Base-by-base conservation (phyloP, 352 stramenopile species). In the Pythium dissotocum region DNA sequence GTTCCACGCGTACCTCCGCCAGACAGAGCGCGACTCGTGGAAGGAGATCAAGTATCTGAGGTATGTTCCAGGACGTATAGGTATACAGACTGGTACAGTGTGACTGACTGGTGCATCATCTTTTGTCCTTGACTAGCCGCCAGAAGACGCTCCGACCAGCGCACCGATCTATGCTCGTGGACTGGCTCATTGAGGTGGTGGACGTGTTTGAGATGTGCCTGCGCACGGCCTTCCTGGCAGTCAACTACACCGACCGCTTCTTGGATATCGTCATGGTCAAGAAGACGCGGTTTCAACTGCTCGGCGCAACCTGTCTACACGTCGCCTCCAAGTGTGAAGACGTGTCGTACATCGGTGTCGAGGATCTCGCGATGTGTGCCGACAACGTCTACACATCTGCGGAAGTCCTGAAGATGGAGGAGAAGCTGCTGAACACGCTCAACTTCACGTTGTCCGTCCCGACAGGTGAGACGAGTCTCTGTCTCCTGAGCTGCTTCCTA, bases 201-300 rank as follows among this genome's bases (percentile, higher is more conserved):
- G 90, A 97, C 65, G 90, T 97, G 33, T 97, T 97, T 59, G 90
- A 97, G 63, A 97, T 97, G 90, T 97, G 87, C 67, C 70, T 97
- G 6, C 80, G 90, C 28, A 97, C 87, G 28, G 90, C 89, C 12
- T 97, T 97, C 62, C 71, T 97, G 24, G 89, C 89, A n/a, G 87
- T 97, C 8, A 95, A 94, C 70, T 97, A 97, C 75, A 96, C 88
- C 3, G 90, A 97, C 58, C 79, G 89, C 5, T 97, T 92, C 61
- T 58, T 96, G 52, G 86, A 95, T 40, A 92, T 93, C 35, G 87
- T 93, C 38, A 93, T 93, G 85, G 87, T 95, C 35, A 94, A 93
- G 73, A 95, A 93, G 60, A 94, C 85, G 9, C 83, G 87, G 8
- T 97, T 96, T 35, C 90, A 97, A 71, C 57, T 97, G 32, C 78